A percentile compares a stretch with the other conserved stretches of the same genome.
These are phyloP conservation scores for Myxozyma geophila DNA, from an alignment of 805 yeast genomes.

Conservation along the genomic window DNA sequence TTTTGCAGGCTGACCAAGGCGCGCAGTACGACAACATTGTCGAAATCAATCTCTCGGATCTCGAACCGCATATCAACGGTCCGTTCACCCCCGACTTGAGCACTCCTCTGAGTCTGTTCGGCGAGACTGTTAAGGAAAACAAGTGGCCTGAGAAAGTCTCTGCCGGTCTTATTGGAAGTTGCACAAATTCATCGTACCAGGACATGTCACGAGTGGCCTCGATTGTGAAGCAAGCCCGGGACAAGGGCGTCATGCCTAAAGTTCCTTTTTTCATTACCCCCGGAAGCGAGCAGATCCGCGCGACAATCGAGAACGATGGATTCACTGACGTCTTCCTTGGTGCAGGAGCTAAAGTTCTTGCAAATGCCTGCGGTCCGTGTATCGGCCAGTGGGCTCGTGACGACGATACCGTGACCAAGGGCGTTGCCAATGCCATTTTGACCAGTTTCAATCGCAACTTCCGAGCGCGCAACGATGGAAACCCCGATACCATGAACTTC, in stretches of 20 bases:
- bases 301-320: slow-evolving; percentile 97
- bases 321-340: slow-evolving; percentile 84
- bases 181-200: slow-evolving; percentile 98
- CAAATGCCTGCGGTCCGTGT: slow-evolving; percentile 99
- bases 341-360: slow-evolving; percentile 91
- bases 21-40: slow-evolving; percentile 91
- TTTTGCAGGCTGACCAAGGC: slow-evolving; percentile 86
- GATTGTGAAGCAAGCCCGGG: slow-evolving; percentile 86
- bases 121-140: slow-evolving; percentile 78
- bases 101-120: slow-evolving; percentile 88
- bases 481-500: slow-evolving; percentile 95
- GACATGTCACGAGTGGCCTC: slow-evolving; percentile 98
- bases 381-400: slow-evolving; percentile 99
- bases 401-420: slow-evolving; percentile 71
- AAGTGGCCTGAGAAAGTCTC: slow-evolving; percentile 92
- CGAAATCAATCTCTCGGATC: slow-evolving; percentile 83
- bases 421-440: slow-evolving; percentile 94
- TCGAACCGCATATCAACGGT: slow-evolving; percentile 96
- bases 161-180: slow-evolving; percentile 96
- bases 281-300: slow-evolving; percentile 98
- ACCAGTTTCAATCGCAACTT: slow-evolving; percentile 98
- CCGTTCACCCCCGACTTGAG: slow-evolving; percentile 98
- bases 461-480: slow-evolving; percentile 97
- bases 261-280: slow-evolving; percentile 93
- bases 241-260: slow-evolving; percentile 89